Evolutionary conservation across 768 basidiomycete genomes (phyloP).

Genomic region (Tricholoma bakamatsutake): DNA sequence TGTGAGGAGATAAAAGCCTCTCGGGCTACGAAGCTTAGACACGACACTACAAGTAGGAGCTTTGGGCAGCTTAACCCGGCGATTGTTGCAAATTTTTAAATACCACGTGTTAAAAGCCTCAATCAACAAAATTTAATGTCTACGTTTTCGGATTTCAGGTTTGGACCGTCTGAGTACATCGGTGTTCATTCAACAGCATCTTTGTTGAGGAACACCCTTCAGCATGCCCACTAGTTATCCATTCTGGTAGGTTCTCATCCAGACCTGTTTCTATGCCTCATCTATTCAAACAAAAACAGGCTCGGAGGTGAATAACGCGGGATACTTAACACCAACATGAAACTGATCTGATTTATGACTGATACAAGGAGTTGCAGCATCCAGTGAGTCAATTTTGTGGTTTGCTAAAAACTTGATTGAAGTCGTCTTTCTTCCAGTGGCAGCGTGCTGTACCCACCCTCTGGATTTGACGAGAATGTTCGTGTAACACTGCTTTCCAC

Average conservation of each 20-base stretch:
- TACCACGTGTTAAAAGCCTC: too few species aligned
- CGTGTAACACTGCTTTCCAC: slow-evolving; percentile 17
- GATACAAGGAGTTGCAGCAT: slow-evolving; percentile 53
- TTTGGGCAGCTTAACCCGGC: too few species aligned
- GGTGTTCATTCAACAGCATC: slow-evolving; percentile 12
- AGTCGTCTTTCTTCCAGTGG: slow-evolving; percentile 45
- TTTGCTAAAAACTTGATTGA: slow-evolving; percentile 2
- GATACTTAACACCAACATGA: background rate
- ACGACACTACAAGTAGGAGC: too few species aligned
- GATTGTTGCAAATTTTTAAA: too few species aligned
- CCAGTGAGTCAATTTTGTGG: slow-evolving; percentile 37
- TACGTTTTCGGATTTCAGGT: background rate
- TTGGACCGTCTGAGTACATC: background rate
- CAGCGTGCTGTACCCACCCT: slow-evolving; percentile 77
- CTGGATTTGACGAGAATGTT: slow-evolving; percentile 84
- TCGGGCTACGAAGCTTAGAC: background rate
- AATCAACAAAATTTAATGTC: background rate
- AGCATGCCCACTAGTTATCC: slow-evolving; percentile 38
- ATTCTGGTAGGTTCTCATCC: slow-evolving; percentile 37
- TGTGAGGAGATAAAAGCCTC: background rate
- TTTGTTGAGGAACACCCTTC: slow-evolving; percentile 16
- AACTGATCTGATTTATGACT: background rate
- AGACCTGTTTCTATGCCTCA: background rate
- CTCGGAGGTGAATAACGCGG: slow-evolving; percentile 46
- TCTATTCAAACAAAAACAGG: slow-evolving; percentile 29